phyloP scores from a whole-genome alignment of 2,329 filamentous ascomycete genomes.

The Diaporthe citri region DNA sequence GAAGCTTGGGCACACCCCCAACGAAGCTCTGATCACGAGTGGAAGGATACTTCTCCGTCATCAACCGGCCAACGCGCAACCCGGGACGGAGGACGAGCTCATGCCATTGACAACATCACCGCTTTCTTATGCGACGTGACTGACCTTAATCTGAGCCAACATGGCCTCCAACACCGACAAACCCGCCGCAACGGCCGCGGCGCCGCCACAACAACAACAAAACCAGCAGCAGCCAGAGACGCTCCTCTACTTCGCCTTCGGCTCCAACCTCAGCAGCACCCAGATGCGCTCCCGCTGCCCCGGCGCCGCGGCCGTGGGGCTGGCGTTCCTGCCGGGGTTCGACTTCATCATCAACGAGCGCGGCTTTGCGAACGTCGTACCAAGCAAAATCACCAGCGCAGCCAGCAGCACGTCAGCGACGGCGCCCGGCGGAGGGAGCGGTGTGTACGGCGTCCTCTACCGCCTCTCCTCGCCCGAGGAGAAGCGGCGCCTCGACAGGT shows the following conservation, averaged over 20 bases:
- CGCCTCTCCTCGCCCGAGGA: conserved; percentile 63
- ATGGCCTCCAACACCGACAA: background rate
- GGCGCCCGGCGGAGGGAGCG: conserved; percentile 38
- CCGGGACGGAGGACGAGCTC: background rate
- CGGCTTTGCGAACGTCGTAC: conserved; percentile 59
- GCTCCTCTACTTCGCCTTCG: conserved; percentile 59
- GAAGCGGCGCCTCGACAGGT: conserved; percentile 59
- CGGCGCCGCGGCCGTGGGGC: conserved; percentile 54
- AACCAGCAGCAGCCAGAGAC: background rate
- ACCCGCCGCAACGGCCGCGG: background rate
- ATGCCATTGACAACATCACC: background rate
- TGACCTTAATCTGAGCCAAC: too few species aligned
- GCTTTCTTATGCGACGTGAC: background rate
- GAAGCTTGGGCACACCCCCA: background rate
- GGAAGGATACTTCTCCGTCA: background rate
- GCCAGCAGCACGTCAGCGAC: background rate
- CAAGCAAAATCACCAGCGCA: conserved; percentile 5
- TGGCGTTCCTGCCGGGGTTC: conserved; percentile 53
- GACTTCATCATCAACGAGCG: conserved; percentile 62
- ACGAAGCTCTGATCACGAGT: background rate
- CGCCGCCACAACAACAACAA: background rate
- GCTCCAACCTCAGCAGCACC: conserved; percentile 58
- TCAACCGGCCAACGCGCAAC: background rate
- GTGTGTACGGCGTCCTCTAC: conserved; percentile 70
- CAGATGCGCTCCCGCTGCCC: conserved; percentile 61